Evolutionary conservation across 192 early-diverging fungal genomes (phyloP).

Genomic region (Coemansia sp.): DNA sequence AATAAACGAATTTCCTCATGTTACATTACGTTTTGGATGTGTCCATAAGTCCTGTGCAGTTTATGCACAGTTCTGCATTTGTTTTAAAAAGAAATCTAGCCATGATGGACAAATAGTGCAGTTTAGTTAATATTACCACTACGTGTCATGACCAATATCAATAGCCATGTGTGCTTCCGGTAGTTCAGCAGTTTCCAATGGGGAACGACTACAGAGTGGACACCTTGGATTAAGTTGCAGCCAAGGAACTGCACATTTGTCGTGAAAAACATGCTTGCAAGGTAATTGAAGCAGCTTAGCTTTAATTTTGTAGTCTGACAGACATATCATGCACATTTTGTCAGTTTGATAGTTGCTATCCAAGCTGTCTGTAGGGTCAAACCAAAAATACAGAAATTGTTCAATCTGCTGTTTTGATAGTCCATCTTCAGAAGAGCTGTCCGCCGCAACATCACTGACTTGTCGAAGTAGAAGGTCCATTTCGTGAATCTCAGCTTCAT

Average conservation of each 20-base stretch:
- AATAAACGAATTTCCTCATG: background rate
- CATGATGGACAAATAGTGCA: background rate
- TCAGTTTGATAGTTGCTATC: constrained; percentile 10
- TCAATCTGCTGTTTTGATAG: background rate
- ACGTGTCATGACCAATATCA: background rate
- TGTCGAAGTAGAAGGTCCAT: background rate
- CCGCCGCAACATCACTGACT: background rate
- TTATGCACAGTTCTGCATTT: background rate
- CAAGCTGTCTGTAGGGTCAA: background rate
- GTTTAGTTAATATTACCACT: background rate
- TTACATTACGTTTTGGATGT: background rate
- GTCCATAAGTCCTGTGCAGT: background rate
- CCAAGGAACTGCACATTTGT: constrained; percentile 80
- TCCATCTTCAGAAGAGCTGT: background rate
- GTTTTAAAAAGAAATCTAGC: background rate
- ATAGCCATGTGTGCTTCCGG: background rate
- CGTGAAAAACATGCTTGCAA: constrained; percentile 85
- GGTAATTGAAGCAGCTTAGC: constrained; percentile 66
- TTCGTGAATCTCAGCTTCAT: too few relatives aligned
- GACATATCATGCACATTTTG: constrained; percentile 70
- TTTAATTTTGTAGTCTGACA: constrained; percentile 68
- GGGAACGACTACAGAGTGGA: constrained; percentile 62
- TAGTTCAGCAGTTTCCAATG: background rate
- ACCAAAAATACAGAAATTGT: background rate
- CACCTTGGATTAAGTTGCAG: constrained; percentile 82